Evolutionary conservation across 257 asterid species (phyloP).

Genomic region (Hygrophila difformis): DNA sequence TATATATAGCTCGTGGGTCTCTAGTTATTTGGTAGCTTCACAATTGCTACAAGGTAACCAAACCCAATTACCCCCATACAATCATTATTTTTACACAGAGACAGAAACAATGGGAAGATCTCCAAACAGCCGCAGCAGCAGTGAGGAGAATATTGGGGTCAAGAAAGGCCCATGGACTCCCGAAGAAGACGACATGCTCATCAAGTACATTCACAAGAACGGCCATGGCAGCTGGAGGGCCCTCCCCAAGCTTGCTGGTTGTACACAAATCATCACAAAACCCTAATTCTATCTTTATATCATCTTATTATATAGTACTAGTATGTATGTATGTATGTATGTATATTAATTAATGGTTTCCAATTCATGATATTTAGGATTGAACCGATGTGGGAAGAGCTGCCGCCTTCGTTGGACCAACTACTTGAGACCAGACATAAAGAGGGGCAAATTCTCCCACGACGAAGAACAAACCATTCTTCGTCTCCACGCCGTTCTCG

Average conservation of each 20-base stretch:
- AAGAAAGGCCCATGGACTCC: conserved; percentile 98
- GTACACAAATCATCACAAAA: too few relatives aligned
- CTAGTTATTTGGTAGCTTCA: too few relatives aligned
- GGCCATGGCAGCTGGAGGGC: conserved; percentile 99
- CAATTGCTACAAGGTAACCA: too few relatives aligned
- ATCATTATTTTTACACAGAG: too few relatives aligned
- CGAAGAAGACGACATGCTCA: conserved; percentile 75
- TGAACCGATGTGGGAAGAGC: conserved; percentile 80
- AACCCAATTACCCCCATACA: too few relatives aligned
- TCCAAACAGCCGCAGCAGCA: conserved; percentile 56
- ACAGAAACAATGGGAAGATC: conserved; percentile 72
- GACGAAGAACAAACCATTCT: conserved; percentile 81
- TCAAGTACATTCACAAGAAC: conserved; percentile 46
- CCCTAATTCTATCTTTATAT: too few relatives aligned
- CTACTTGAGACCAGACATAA: conserved; percentile 74
- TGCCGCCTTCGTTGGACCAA: conserved; percentile 87
- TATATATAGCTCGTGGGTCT: too few relatives aligned
- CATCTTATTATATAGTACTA: too few relatives aligned
- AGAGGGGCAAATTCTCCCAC: conserved; percentile 70
- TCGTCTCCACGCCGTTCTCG: conserved; percentile 71
- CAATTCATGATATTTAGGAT: conserved; percentile 34
- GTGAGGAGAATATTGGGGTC: too few relatives aligned
- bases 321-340: too few relatives aligned
- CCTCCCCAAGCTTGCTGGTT: conserved; percentile 79
- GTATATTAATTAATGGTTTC: background rate